Base-by-base conservation (phyloP, 1,284 basidiomycete species). In the Peniophora sp. region DNA sequence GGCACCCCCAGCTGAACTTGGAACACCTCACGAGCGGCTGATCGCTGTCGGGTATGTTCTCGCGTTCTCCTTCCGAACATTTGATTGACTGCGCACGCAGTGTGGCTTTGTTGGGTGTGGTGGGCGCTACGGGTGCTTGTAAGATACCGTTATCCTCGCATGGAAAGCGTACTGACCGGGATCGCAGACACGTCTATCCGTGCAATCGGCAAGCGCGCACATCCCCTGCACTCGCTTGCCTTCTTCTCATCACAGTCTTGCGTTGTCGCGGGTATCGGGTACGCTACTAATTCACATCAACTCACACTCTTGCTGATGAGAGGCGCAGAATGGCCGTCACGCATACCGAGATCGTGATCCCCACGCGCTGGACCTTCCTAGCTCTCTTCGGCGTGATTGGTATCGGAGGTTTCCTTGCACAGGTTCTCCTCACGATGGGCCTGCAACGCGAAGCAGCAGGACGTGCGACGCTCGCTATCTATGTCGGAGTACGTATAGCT, bases 191-290 rank as follows among this genome's bases (percentile, higher is more conserved):
- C 77, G 1, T 69, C 78, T 0, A 78, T 92, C 35, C 76, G 86
- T 3, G 79, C 79, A 6, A 85, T 91, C 24, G 88, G 88, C 2
- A 82, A 76, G 54, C 75, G 82, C 0, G 87, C 87, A 3, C 84
- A 88, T 57, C 73, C 87, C 0, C 66, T 91, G 50, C 88, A 92
- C 61, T 75, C 78, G n/a, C 73, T 90, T 55, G 71, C 75, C 2
- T 83, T 77, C 52, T 91, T 88, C 60, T 81, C 86, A 0, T 65
- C 75, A 23, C 74, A 79, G 58, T 83, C 81, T 53, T 74, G 83
- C 2, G 63, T 86, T 37, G 75, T 77, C 1, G 73, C 79, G 1
- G 63, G 68, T 10, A 54, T 80, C 54, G 75, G 65, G 81, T 81
- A 44, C 27, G 17, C 24, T 46, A 5, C 9, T 43, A 32, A 49